Conservation (phyloP, 2,329 filamentous ascomycete genomes). For the Fusarium beomiforme region DNA sequence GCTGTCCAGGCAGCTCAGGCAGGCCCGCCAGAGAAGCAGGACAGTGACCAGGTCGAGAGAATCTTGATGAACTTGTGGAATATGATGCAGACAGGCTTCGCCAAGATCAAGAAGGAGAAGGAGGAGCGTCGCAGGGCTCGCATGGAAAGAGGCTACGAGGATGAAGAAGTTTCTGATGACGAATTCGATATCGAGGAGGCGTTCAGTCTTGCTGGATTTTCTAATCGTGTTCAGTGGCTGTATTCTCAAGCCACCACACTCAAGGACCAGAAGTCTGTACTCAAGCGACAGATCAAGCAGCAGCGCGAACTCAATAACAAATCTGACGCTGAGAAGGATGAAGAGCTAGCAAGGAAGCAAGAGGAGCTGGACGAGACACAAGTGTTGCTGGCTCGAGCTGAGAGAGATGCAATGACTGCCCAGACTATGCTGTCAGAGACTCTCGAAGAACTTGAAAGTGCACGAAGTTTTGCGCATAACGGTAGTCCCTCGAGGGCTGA, state of each 20-base stretch:
- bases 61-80: slow-evolving; percentile 67
- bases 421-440: slow-evolving; percentile 62
- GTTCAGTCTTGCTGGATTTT: slow-evolving; percentile 81
- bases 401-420: slow-evolving; percentile 51
- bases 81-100: slow-evolving; percentile 61
- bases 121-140: slow-evolving; percentile 63
- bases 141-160: slow-evolving; percentile 65
- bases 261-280: slow-evolving; percentile 87
- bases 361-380: slow-evolving; percentile 63
- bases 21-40: slow-evolving; percentile 39
- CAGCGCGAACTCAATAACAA: slow-evolving; percentile 93
- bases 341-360: slow-evolving; percentile 67
- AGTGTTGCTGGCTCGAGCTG: slow-evolving; percentile 49
- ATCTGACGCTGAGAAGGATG: slow-evolving; percentile 77
- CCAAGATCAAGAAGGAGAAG: slow-evolving; percentile 64
- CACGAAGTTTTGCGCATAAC: slow-evolving; percentile 37
- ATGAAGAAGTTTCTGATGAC: slow-evolving; percentile 71
- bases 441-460: slow-evolving; percentile 58
- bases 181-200: slow-evolving; percentile 65
- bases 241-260: slow-evolving; percentile 80
- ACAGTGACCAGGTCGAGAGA: slow-evolving; percentile 64
- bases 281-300: slow-evolving; percentile 93
- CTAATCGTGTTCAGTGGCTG: slow-evolving; percentile 79
- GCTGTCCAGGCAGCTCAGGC: slow-evolving; percentile 45
- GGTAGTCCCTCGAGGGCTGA: slow-evolving; percentile 35